Percentiles rank a stretch among this genome's conserved stretches.
phyloP scores from a whole-genome alignment of 23 red algal species.

The Gracilaria vermiculophylla region DNA sequence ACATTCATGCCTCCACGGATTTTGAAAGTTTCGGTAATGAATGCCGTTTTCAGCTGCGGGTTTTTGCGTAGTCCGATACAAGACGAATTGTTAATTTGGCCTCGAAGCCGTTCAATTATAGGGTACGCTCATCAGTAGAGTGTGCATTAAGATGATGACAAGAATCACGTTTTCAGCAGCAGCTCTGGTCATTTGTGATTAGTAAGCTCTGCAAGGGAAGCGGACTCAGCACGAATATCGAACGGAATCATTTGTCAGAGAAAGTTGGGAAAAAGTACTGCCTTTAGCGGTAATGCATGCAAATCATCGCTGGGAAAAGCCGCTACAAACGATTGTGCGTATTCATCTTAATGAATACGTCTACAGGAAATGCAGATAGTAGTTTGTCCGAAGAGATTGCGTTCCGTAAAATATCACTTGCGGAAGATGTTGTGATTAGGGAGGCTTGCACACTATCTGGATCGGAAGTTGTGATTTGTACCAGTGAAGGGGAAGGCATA shows the following conservation, averaged over 20 bases:
- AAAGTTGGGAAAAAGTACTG: conserved; percentile 42
- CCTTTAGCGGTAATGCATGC: conserved; percentile 65
- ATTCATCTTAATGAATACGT: conserved; percentile 54
- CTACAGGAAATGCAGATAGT: conserved; percentile 12
- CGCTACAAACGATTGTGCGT: background rate
- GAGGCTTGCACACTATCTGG: background rate
- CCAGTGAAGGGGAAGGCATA: background rate
- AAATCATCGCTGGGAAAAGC: conserved; percentile 56
- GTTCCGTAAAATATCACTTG: background rate
- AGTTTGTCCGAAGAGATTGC: conserved; percentile 4
- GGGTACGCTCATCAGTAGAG: conserved; percentile 56
- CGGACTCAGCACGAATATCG: conserved; percentile 75
- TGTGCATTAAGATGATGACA: conserved; percentile 73
- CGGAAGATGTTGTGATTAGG: background rate
- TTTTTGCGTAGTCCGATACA: conserved; percentile 68
- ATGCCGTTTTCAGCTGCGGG: conserved; percentile 64
- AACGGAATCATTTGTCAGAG: background rate
- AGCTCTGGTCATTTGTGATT: conserved; percentile 23
- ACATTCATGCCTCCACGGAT: conserved; percentile 55
- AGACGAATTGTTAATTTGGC: background rate
- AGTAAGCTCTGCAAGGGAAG: conserved; percentile 73
- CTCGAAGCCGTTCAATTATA: conserved; percentile 23
- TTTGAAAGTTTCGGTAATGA: conserved; percentile 72
- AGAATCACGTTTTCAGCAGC: conserved; percentile 51
- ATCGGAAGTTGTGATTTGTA: background rate